phyloP scores from a whole-genome alignment of 2,329 filamentous ascomycete genomes.

The Ophiosphaerella narmari region DNA sequence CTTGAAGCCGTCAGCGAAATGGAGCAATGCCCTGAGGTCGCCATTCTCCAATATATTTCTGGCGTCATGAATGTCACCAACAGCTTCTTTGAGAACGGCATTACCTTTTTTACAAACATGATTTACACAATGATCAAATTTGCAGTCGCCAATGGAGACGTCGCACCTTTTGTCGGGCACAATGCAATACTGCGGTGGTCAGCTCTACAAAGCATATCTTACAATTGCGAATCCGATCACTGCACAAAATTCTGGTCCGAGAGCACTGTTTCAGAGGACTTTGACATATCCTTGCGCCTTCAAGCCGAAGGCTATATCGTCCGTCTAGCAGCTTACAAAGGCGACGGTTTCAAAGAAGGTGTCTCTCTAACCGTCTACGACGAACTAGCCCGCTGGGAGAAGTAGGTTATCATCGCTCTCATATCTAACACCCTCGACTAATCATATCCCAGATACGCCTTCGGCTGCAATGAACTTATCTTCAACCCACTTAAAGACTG shows the following conservation, averaged over 20 bases:
- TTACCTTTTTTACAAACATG: constrained; percentile 79
- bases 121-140: constrained; percentile 76
- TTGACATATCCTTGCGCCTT: constrained; percentile 74
- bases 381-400: constrained; percentile 73
- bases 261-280: constrained; percentile 76
- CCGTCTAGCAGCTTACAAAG: constrained; percentile 70
- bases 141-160: constrained; percentile 71
- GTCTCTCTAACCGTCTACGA: constrained; percentile 76
- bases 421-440: constrained; percentile 1
- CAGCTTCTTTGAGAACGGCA: constrained; percentile 75
- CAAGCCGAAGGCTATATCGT: constrained; percentile 71
- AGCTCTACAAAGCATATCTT: constrained; percentile 62
- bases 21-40: constrained; percentile 78
- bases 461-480: constrained; percentile 71
- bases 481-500: constrained; percentile 70
- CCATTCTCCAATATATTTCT: constrained; percentile 75
- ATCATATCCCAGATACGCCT: constrained; percentile 55
- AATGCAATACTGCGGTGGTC: constrained; percentile 76
- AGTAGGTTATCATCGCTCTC: constrained; percentile 39
- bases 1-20: constrained; percentile 81
- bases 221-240: constrained; percentile 50
- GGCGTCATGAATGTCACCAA: constrained; percentile 72
- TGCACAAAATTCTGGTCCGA: constrained; percentile 75
- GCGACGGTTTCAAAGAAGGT: constrained; percentile 73
- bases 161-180: constrained; percentile 77